A percentile compares a stretch with the other conserved stretches of the same genome.
Evolutionary conservation across 2,329 filamentous ascomycete species (phyloP).

Genomic region (Annulohypoxylon truncatum): DNA sequence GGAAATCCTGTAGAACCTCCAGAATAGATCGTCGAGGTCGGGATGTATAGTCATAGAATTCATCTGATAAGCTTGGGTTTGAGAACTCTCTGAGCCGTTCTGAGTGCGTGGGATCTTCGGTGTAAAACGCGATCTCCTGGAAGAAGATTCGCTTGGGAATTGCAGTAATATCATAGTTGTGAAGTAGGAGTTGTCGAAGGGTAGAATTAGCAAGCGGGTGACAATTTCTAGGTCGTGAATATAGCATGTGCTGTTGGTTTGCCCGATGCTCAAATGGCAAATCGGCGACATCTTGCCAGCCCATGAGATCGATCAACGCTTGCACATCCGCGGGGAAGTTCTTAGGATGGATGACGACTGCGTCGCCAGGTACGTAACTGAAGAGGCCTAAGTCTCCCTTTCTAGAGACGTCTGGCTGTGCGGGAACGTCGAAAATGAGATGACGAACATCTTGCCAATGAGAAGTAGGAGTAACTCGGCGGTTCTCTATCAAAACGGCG

Average conservation of each 20-base stretch:
- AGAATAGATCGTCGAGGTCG: slow-evolving; percentile 89
- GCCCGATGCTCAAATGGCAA: slow-evolving; percentile 61
- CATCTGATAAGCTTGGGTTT: slow-evolving; percentile 82
- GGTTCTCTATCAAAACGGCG: slow-evolving; percentile 73
- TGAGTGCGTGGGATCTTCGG: slow-evolving; percentile 76
- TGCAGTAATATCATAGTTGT: slow-evolving; percentile 88
- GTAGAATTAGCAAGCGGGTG: slow-evolving; percentile 63
- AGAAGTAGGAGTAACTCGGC: slow-evolving; percentile 75
- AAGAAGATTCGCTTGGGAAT: slow-evolving; percentile 93
- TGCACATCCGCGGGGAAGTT: slow-evolving; percentile 88
- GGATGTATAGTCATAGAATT: slow-evolving; percentile 96
- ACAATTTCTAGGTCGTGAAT: slow-evolving; percentile 45
- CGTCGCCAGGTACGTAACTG: slow-evolving; percentile 76
- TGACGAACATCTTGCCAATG: slow-evolving; percentile 97
- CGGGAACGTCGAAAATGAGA: slow-evolving; percentile 68
- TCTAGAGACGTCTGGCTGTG: slow-evolving; percentile 12
- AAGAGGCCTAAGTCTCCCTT: slow-evolving; percentile 48
- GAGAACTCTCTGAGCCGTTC: slow-evolving; percentile 87
- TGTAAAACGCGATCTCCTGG: slow-evolving; percentile 79
- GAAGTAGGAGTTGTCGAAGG: slow-evolving; percentile 78
- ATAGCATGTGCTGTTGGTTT: slow-evolving; percentile 25
- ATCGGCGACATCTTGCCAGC: slow-evolving; percentile 81
- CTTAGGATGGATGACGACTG: slow-evolving; percentile 84
- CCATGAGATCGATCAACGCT: slow-evolving; percentile 80
- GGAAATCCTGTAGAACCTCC: slow-evolving; percentile 92